Conservation (phyloP, 208 protist genomes). For the Trypanosoma grayi region DNA sequence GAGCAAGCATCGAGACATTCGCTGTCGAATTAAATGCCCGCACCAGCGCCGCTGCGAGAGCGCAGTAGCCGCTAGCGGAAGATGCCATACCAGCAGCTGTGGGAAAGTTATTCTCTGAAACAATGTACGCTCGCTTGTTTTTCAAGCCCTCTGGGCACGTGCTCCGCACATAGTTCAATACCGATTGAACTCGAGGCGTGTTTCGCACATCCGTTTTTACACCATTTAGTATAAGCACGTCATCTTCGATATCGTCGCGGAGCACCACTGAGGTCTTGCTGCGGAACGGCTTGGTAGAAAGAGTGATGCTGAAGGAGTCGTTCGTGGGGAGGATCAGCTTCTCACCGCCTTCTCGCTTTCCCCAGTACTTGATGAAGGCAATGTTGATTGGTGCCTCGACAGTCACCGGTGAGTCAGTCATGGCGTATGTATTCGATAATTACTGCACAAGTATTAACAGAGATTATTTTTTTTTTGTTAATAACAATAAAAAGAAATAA, state of each 20-base stretch:
- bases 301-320: constrained; percentile 96
- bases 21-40: constrained; percentile 55
- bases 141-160: constrained; percentile 43
- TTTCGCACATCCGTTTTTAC: constrained; percentile 58
- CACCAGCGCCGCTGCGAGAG: constrained; percentile 86
- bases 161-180: constrained; percentile 60
- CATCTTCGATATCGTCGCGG: constrained; percentile 51
- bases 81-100: constrained; percentile 99
- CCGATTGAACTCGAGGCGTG: constrained; percentile 74
- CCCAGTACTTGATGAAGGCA: constrained; percentile 99
- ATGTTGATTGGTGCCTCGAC: constrained; percentile 98
- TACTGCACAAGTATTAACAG: too few species aligned
- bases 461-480: too few species aligned
- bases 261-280: constrained; percentile 94
- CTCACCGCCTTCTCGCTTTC: constrained; percentile 96
- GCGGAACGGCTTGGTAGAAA: constrained; percentile 92
- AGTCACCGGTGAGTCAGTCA: constrained; percentile 49
- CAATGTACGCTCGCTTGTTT: constrained; percentile 85
- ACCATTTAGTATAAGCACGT: constrained; percentile 97
- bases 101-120: constrained; percentile 98
- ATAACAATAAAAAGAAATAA: too few species aligned
- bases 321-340: constrained; percentile 94
- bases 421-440: too few species aligned
- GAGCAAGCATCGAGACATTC: constrained; percentile 90
- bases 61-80: constrained; percentile 97